Evolutionary conservation across 2,329 filamentous ascomycete species (phyloP).

Genomic region (Fusarium sublunatum): DNA sequence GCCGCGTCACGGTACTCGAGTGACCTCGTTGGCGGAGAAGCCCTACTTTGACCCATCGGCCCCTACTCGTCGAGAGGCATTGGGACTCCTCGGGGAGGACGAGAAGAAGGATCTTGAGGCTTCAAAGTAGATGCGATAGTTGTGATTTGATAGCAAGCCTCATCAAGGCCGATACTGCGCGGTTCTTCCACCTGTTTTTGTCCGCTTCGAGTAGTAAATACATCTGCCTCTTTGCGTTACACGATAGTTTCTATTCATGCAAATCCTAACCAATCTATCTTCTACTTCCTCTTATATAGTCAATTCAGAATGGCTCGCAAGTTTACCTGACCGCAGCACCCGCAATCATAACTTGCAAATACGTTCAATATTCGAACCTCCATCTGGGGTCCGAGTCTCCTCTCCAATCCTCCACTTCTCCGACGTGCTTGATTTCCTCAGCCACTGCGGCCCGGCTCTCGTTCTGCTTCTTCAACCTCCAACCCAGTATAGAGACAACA

Average conservation of each 20-base stretch:
- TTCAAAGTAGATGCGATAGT: neutral
- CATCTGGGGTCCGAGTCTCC: slow-evolving; percentile 74
- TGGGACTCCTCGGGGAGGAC: slow-evolving; percentile 70
- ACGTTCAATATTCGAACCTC: slow-evolving; percentile 69
- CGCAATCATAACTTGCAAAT: too few relatives aligned
- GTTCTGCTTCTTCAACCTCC: slow-evolving; percentile 69
- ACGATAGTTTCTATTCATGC: too few relatives aligned
- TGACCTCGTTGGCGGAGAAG: slow-evolving; percentile 77
- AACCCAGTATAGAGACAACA: slow-evolving; percentile 65
- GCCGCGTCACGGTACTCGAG: slow-evolving; percentile 76
- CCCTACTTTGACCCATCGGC: slow-evolving; percentile 74
- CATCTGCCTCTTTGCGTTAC: too few relatives aligned
- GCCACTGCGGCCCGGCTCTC: slow-evolving; percentile 57
- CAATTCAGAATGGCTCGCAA: too few relatives aligned
- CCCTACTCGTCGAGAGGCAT: slow-evolving; percentile 72
- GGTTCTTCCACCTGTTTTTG: too few relatives aligned
- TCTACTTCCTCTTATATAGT: neutral
- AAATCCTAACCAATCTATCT: too few relatives aligned
- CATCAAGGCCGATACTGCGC: too few relatives aligned
- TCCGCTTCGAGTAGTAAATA: too few relatives aligned
- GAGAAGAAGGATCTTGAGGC: slow-evolving; percentile 55
- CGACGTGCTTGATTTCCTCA: slow-evolving; percentile 61
- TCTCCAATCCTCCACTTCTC: slow-evolving; percentile 63
- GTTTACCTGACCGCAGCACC: too few relatives aligned
- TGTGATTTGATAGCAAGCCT: neutral